Conservation (phyloP, 2,329 filamentous ascomycete genomes). For the Cladosporium sp. region DNA sequence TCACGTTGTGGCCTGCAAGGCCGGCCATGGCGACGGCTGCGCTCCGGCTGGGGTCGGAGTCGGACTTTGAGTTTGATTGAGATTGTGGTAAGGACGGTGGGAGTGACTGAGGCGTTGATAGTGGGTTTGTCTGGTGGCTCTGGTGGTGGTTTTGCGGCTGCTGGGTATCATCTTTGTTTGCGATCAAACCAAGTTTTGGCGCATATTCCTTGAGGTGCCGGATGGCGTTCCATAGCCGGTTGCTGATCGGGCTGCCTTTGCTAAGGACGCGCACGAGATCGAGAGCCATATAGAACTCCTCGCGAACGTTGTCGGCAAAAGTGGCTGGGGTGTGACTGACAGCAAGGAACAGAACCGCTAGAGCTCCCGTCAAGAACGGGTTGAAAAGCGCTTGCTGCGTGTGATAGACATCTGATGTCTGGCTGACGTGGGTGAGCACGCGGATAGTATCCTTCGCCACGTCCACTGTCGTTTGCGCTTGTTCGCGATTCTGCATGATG, state of each 20-base stretch:
- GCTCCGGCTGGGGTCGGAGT: constrained; percentile 52
- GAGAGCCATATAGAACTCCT: constrained; percentile 73
- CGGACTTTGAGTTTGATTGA: constrained; percentile 24
- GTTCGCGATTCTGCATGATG: constrained; percentile 67
- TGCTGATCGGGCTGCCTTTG: constrained; percentile 63
- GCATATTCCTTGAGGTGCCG: constrained; percentile 65
- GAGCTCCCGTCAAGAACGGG: constrained; percentile 68
- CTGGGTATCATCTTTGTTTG: constrained; percentile 15
- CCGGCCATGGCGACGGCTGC: constrained; percentile 62
- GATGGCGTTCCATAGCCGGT: constrained; percentile 68
- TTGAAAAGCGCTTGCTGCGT: constrained; percentile 72
- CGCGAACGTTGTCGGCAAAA: constrained; percentile 61
- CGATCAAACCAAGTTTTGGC: constrained; percentile 57
- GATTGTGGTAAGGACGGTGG: background rate
- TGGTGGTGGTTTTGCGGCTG: background rate
- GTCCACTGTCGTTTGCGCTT: constrained; percentile 68
- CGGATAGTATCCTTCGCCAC: constrained; percentile 71
- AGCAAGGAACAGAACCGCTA: constrained; percentile 70
- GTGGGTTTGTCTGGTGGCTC: background rate
- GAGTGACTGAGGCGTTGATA: background rate
- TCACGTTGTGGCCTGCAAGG: constrained; percentile 56
- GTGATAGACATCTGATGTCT: constrained; percentile 64
- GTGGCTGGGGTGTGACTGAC: constrained; percentile 67
- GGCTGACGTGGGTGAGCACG: constrained; percentile 64
- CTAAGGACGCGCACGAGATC: constrained; percentile 69